Percentiles rank a stretch among this genome's conserved stretches.
Evolutionary conservation across 345 rosid species (phyloP).

Genomic region (Citrus medica): DNA sequence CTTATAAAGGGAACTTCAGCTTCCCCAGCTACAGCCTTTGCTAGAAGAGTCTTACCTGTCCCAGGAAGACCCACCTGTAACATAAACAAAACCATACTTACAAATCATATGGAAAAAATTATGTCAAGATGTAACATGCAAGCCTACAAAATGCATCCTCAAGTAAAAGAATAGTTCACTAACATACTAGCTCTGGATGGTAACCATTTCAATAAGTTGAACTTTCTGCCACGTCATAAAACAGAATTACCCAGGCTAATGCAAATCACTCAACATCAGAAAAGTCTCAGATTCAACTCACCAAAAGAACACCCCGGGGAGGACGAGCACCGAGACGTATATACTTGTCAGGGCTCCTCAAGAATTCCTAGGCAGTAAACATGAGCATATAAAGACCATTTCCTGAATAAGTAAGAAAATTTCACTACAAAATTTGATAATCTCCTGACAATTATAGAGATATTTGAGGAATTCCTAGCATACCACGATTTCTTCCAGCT

Average conservation of each 20-base stretch:
- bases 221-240: neutral
- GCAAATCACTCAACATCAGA: neutral
- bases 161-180: neutral
- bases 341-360: conserved; percentile 86
- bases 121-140: neutral
- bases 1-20: conserved; percentile 95
- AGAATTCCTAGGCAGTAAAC: conserved; percentile 69
- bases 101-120: conserved; percentile 5
- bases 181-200: neutral
- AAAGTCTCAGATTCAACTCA: conserved; percentile 32
- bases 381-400: conserved; percentile 20
- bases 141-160: conserved; percentile 4
- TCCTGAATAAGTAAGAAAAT: conserved; percentile 17
- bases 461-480: conserved; percentile 11
- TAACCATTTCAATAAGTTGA: neutral
- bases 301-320: conserved; percentile 95
- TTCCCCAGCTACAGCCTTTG: conserved; percentile 96
- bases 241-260: neutral
- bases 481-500: conserved; percentile 98
- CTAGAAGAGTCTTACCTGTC: conserved; percentile 95
- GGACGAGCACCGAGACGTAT: conserved; percentile 92
- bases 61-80: conserved; percentile 95
- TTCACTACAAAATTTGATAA: conserved; percentile 3
- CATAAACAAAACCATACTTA: conserved; percentile 17
- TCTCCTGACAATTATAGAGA: conserved; percentile 1